Evolutionary conservation across 768 basidiomycete genomes (phyloP), one percentile per base, ranked within the genome.

Genomic region (Rubroboletus satanas): DNA sequence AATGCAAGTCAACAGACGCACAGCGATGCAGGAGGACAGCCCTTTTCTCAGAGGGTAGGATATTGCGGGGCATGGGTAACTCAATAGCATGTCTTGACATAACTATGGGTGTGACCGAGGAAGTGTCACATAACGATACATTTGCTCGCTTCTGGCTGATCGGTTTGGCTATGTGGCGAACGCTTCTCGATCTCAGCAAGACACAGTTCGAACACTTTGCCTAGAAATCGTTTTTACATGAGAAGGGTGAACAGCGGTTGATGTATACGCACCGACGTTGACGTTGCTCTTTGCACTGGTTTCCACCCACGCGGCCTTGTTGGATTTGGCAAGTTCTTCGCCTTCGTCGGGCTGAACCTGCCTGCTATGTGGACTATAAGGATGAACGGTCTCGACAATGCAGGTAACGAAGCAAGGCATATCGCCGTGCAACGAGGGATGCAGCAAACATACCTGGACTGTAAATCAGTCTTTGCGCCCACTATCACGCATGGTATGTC

Each of bases 401-500:
- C 6, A 23, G 12, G 35, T 46, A 54, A 56, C 46, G 26, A 39
- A 54, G 57, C 55, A 57, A 41, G 58, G 57, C 42, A 18, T 45
- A 48, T 45, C 36, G 47, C 51, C 49, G 14, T 51, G 49, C 32
- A 38, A 57, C 26, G 55, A 60, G 23, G 47, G 49, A 43, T 15
- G 52, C 36, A 36, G 49, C 33, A n/a, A 44, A 77, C 83, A 54
- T 64, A 93, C 93, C 84, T 84, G 60, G 79, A 77, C 44, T 80
- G 74, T 59, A 98, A 75, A 77, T 98, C 96, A 43, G 80, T 78
- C 79, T 98, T 98, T 58, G 95, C 87, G 35, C 94, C 95, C 46
- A 96, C 95, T 59, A 98, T 85, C 42, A 98, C 93, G 70, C 93
- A 93, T 15, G 95, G 93, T 54, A 98, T 87, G 59, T 85, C 84